Percentiles rank a stretch among this genome's conserved stretches.
Conservation (phyloP, 257 asterid genomes). For the Solanum paucissectum region DNA sequence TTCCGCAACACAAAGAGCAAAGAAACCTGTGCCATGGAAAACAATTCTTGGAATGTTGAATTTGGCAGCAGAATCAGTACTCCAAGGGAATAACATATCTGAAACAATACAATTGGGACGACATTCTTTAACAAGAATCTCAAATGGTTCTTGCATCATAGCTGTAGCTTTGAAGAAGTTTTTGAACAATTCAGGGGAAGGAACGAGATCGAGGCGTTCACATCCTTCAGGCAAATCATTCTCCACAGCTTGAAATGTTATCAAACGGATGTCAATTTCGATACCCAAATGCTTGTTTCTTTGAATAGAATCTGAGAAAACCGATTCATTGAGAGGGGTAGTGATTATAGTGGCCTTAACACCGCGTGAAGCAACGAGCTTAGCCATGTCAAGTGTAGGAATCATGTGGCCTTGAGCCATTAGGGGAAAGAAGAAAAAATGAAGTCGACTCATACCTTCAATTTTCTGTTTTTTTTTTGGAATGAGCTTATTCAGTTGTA, state of each 20-base stretch:
- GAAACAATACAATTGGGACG: constrained; percentile 26
- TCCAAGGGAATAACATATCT: constrained; percentile 45
- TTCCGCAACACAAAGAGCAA: constrained; percentile 13
- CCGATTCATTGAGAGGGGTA: constrained; percentile 9
- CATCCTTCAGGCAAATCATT: constrained; percentile 25
- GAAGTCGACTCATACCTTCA: constrained; percentile 13
- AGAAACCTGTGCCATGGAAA: constrained; percentile 29
- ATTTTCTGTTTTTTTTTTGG: not conserved
- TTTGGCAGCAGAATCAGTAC: constrained; percentile 24
- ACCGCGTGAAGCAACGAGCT: constrained; percentile 36
- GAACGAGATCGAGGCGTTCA: constrained; percentile 20
- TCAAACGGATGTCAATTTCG: constrained; percentile 14
- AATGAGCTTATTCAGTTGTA: not conserved
- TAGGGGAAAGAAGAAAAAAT: constrained; percentile 25
- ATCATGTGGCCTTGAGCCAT: constrained; percentile 60
- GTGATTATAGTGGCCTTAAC: constrained; percentile 35
- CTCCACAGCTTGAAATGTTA: constrained; percentile 25
- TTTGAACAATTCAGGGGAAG: not conserved
- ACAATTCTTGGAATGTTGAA: constrained; percentile 34
- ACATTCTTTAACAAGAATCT: constrained; percentile 15
- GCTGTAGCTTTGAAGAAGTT: constrained; percentile 9
- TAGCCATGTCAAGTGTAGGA: constrained; percentile 54
- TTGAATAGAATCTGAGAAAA: constrained; percentile 11
- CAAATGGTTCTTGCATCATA: constrained; percentile 28
- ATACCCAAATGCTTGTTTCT: constrained; percentile 15